Base-by-base conservation (phyloP, 2,329 filamentous ascomycete species). In the Diaporthe capsici region DNA sequence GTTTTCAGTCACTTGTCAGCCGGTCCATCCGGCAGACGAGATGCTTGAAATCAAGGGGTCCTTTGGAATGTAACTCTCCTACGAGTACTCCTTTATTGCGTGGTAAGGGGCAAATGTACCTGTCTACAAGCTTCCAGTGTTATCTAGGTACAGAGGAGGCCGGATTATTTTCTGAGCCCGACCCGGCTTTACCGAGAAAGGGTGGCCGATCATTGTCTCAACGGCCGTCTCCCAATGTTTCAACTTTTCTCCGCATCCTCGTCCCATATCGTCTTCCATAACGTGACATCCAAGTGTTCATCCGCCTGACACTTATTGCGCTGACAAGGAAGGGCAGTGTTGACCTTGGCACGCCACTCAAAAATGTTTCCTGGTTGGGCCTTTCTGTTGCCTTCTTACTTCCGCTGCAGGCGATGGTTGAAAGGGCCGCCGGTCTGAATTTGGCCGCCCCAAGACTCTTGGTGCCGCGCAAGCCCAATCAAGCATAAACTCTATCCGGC, bases 221-320 rank as follows among this genome's bases (percentile, higher is more conserved):
- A 70, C 34, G 65, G 25, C 34, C 49, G 42, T 55, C 65, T 42
- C 65, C 31, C 9, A 12, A 49, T 70, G 65, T 70, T 70, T 70
- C 65, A 55, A 70, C 65, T 42, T 55, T 42, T 55, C 49, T 70
- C 65, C 65, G 49, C 49, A 42, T 70, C 34, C 49, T 70, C 65
- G n/a, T 70, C 65, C 65, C n/a, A 55, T 55, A 20, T 42, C 8
- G 3, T 53, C 31, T 53, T 12, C 34, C 47, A 55, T 13, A 10
- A 10, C 15, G 10, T 55, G n/a, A 22, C 9, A 25, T n/a, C 47
- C 47, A 53, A 53, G 34, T 9, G 25, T 39, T 31, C 15, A 12
- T 22, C n/a, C 1, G 34, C 15, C n/a, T 42, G 8, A 22, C 5
- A 20, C 17, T 10, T 20, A 28, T 6, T 25, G 2, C 28, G 49